A percentile compares a stretch with the other conserved stretches of the same genome.
Conservation (phyloP, 1,139 yeast genomes). For the Diutina catenulata region DNA sequence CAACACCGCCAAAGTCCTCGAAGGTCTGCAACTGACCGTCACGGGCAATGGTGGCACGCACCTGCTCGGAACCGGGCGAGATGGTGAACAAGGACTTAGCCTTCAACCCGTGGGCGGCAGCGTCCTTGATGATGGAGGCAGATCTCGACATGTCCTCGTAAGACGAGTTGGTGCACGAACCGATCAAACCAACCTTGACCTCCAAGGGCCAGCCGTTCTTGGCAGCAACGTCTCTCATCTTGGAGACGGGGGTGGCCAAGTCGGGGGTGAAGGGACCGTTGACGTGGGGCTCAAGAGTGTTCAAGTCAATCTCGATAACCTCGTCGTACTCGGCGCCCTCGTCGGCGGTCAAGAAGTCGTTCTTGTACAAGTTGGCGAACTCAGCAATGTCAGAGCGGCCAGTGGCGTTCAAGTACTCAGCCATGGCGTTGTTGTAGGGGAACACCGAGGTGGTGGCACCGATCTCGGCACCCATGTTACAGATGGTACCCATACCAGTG, state of each 20-base stretch:
- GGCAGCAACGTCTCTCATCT: conserved; percentile 80
- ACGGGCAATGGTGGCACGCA: conserved; percentile 96
- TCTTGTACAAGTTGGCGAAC: conserved; percentile 63
- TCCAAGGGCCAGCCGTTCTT: conserved; percentile 91
- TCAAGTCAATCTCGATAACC: conserved; percentile 87
- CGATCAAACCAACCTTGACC: conserved; percentile 92
- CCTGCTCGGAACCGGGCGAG: conserved; percentile 99
- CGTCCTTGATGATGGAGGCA: conserved; percentile 87
- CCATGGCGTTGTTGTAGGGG: conserved; percentile 94
- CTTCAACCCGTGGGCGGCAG: conserved; percentile 81
- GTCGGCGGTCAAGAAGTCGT: conserved; percentile 80
- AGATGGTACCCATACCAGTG: conserved; percentile 99
- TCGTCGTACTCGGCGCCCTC: conserved; percentile 94
- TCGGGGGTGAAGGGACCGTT: conserved; percentile 99
- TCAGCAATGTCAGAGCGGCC: conserved; percentile 75
- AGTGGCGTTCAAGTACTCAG: conserved; percentile 80
- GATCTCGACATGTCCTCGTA: conserved; percentile 98
- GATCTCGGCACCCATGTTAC: conserved; percentile 99
- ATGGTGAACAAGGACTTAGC: conserved; percentile 86
- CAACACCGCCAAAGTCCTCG: conserved; percentile 88
- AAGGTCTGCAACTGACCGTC: conserved; percentile 90
- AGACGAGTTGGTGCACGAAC: conserved; percentile 98
- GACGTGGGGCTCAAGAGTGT: conserved; percentile 92
- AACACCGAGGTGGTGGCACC: conserved; percentile 98
- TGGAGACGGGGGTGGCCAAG: conserved; percentile 93